Base-by-base conservation (phyloP, 2,329 filamentous ascomycete species). In the Cladosporium velox region DNA sequence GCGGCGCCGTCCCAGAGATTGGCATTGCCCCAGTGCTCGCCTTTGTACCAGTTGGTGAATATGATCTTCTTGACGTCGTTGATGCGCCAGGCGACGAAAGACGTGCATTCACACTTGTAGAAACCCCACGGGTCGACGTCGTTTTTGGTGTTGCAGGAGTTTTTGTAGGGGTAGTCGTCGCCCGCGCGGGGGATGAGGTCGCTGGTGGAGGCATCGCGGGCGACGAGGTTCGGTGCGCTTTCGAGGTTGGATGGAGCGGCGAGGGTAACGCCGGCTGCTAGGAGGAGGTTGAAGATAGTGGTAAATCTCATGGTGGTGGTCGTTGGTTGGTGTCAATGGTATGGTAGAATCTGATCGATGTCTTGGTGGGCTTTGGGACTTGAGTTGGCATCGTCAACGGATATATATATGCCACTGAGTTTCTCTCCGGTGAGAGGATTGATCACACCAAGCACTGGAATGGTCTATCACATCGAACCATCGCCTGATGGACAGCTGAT, bases 81-180 rank as follows among this genome's bases (percentile, higher is more conserved):
- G 24, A 59, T 18, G 34, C 58, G 58, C 58, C 58, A 59, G n/a
- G 58, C 58, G 6, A 59, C 58, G 35, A 28, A 59, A 38, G 38
- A 49, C 15, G 38, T 49, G 58, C 58, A 59, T 18, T 44, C 10
- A 21, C 58, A 59, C 18, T 38, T 44, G 38, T 26, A 32, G 26
- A 59, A 59, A 4, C 10, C 4, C 58, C 58, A 59, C 0, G 49
- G 24, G 5, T 54, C 49, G 49, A 54, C 49, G 49, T 54, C 49
- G 4, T 30, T 26, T 10, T 30, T 30, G 49, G 28, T 54, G 49
- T 54, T 54, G 28, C 49, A 54, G 5, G 49, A 30, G 26, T 54
- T 54, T 4, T 54, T 54, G 49, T 54, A 54, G 14, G 49, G 49
- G 49, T 54, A 54, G 49, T 54, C 24, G 18, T 54, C 26, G 14